Conservation (phyloP, 768 basidiomycete genomes). For the Russula ochroleuca region DNA sequence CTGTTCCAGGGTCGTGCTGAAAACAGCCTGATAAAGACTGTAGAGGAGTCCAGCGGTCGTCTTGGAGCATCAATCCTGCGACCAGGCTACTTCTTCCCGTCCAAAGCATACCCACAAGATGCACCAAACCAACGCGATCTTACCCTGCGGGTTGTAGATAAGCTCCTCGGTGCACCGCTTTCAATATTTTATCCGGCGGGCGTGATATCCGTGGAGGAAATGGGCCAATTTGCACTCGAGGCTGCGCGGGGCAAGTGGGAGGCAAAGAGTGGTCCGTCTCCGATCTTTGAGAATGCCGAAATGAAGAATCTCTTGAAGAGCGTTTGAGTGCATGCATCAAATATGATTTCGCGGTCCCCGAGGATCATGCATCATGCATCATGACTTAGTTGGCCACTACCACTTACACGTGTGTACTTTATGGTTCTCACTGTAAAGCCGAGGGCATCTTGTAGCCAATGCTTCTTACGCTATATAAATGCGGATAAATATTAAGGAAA, state of each 20-base stretch:
- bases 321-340: neutral
- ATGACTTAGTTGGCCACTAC: too few relatives aligned
- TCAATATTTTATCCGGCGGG: constrained; percentile 12
- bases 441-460: too few relatives aligned
- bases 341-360: neutral
- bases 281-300: constrained; percentile 21
- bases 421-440: too few relatives aligned
- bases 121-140: constrained; percentile 16
- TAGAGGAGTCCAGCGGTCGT: constrained; percentile 12
- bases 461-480: too few relatives aligned
- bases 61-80: constrained; percentile 21
- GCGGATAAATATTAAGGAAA: too few relatives aligned
- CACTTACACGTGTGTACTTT: too few relatives aligned
- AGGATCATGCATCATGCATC: too few relatives aligned
- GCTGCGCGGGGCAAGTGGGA: constrained; percentile 24
- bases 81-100: constrained; percentile 27
- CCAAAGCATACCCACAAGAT: constrained; percentile 22
- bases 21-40: constrained; percentile 20
- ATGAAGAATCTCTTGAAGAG: constrained; percentile 20
- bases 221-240: constrained; percentile 21
- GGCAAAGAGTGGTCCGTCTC: neutral
- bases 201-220: constrained; percentile 13
- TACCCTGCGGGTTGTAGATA: constrained; percentile 9
- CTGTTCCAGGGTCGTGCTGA: constrained; percentile 22
- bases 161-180: constrained; percentile 12